phyloP scores from a whole-genome alignment of 371 early-diverging fungal genomes.

The Cokeromyces recurvatus region DNA sequence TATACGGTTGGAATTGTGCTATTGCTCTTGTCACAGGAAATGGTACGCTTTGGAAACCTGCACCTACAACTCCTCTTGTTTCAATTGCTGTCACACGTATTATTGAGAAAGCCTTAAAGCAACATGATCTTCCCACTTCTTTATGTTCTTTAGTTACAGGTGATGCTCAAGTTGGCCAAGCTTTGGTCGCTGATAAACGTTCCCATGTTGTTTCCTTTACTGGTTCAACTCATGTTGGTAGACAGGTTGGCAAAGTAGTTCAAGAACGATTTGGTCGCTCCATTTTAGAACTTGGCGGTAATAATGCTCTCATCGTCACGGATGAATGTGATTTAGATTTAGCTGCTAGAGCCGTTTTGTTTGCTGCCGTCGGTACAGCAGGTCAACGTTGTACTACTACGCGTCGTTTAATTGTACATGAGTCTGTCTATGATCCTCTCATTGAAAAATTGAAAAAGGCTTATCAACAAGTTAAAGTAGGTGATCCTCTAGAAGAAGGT shows the following conservation, averaged over 20 bases:
- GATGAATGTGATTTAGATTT: constrained; percentile 93
- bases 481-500: constrained; percentile 82
- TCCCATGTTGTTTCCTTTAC: constrained; percentile 88
- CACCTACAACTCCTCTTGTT: constrained; percentile 83
- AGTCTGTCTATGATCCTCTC: constrained; percentile 84
- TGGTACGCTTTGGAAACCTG: constrained; percentile 92
- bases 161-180: constrained; percentile 84
- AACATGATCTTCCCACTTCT: constrained; percentile 82
- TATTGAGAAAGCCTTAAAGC: constrained; percentile 77
- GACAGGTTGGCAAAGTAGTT: constrained; percentile 71
- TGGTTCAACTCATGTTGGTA: constrained; percentile 80
- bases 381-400: constrained; percentile 97
- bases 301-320: constrained; percentile 93
- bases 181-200: constrained; percentile 68
- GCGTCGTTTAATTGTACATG: constrained; percentile 90
- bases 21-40: constrained; percentile 92
- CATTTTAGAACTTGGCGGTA: constrained; percentile 92
- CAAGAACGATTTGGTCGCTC: constrained; percentile 88
- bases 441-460: constrained; percentile 76
- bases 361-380: constrained; percentile 96
- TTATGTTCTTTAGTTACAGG: constrained; percentile 89
- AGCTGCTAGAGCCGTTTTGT: constrained; percentile 85
- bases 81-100: constrained; percentile 91
- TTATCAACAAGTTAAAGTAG: constrained; percentile 86
- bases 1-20: constrained; percentile 93